A percentile compares a stretch with the other conserved stretches of the same genome.
Conservation (phyloP, 345 rosid species). For the Heritiera fomes region DNA sequence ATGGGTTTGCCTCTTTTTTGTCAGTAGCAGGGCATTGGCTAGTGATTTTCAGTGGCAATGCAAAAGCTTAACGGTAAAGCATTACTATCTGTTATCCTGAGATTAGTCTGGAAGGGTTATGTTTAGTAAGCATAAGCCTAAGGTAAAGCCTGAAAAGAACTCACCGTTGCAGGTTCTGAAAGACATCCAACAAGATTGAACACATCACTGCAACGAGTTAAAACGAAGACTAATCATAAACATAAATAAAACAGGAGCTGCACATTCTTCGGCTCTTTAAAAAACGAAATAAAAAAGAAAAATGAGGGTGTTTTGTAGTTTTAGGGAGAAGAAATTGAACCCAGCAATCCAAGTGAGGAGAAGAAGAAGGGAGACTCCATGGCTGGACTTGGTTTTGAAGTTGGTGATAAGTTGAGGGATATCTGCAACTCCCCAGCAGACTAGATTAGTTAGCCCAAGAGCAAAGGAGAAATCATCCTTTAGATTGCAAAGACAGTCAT, state of each 20-base stretch:
- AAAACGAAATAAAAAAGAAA: background rate
- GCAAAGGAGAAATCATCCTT: constrained; percentile 69
- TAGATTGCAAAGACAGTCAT: constrained; percentile 78
- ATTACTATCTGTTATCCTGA: too few species aligned
- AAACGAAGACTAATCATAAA: background rate
- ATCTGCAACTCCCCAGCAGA: constrained; percentile 92
- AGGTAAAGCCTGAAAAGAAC: constrained; percentile 21
- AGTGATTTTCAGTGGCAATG: too few species aligned
- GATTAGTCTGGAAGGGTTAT: too few species aligned
- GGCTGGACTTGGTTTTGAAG: constrained; percentile 87
- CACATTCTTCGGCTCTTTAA: background rate
- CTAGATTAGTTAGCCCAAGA: constrained; percentile 63
- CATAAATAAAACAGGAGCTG: background rate
- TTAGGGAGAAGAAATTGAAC: constrained; percentile 36
- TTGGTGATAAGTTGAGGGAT: constrained; percentile 94
- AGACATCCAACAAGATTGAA: constrained; percentile 86
- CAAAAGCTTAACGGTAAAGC: too few species aligned
- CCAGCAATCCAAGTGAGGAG: constrained; percentile 98
- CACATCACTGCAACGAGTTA: constrained; percentile 64
- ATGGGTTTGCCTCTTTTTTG: too few species aligned
- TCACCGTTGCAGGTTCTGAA: constrained; percentile 95
- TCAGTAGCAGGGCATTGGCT: too few species aligned
- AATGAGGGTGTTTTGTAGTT: background rate
- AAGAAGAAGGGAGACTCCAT: constrained; percentile 89
- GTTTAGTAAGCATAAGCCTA: background rate